Evolutionary conservation across 2,329 filamentous ascomycete species (phyloP), one percentile per base, ranked within the genome.

Genomic region (Tolypocladium nubicola): DNA sequence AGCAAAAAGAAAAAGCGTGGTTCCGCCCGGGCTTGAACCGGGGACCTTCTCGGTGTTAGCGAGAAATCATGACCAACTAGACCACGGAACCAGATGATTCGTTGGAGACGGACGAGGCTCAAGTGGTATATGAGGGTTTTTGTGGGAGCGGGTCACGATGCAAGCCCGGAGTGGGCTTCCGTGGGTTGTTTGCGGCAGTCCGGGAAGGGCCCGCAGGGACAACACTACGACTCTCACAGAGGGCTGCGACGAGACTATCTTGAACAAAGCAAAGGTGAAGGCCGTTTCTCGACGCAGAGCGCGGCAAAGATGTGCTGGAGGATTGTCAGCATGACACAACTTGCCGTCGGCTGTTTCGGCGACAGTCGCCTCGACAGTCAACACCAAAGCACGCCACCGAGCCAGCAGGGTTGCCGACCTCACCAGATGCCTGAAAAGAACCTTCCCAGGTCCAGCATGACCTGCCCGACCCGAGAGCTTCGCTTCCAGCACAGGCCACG

Each of bases 1-100:
- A 5, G 16, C 21, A 5, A 41, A 55, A 59, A 43, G 53, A 56
- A 62, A 64, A 68, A 60, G 41, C 14, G 56, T 70, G 68, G 66
- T 70, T 70, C 63, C 68, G 68, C 68, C 68, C 68, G 68, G 68
- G 68, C 67, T 70, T 61, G 68, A 71, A 71, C 68, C 68, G 68
- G 68, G 68, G 68, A 70, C 67, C 68, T 70, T 70, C 68, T 70
- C 68, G 68, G 68, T 70, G 68, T 70, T 69, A 70, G 62, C 67
- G 68, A 70, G 68, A 69, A 69, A 67, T 67, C 67, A 71, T 70
- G 64, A 71, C 69, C 69, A 69, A 66, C 69, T 71, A 70, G 68
- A 71, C 69, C 69, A 71, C 69, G 66, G 61, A 70, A 71, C 68
- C 68, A 54, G 16, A 26, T 30, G 43, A 57, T 38, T 56, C 30